Evolutionary conservation across 192 early-diverging fungal species (phyloP).

Genomic region (Haplosporangium gracile): DNA sequence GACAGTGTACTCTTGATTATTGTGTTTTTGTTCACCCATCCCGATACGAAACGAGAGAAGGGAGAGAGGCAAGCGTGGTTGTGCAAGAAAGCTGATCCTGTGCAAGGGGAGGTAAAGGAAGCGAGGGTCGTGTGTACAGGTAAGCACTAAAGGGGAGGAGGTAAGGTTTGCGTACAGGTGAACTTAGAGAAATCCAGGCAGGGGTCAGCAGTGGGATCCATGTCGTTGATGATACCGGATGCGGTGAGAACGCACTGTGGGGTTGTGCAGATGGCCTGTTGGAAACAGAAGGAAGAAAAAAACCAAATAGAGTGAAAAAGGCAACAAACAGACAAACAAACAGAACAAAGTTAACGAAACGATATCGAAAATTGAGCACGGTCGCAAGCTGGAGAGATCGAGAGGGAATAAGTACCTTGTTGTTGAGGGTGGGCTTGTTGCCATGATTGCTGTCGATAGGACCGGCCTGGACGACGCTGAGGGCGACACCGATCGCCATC

Average conservation of each 20-base stretch:
- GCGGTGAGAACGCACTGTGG: slow-evolving; percentile 63
- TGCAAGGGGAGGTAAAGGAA: too few relatives aligned
- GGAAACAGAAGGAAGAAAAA: background rate
- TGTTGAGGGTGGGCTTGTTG: background rate
- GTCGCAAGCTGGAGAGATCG: background rate
- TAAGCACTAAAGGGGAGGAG: background rate
- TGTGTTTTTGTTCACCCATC: slow-evolving; percentile 8
- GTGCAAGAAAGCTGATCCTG: too few relatives aligned
- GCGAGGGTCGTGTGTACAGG: too few relatives aligned
- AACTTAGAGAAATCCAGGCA: slow-evolving; percentile 77
- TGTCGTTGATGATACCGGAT: slow-evolving; percentile 58
- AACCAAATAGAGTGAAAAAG: background rate
- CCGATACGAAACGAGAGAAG: background rate
- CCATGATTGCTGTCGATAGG: background rate
- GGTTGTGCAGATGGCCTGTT: slow-evolving; percentile 56
- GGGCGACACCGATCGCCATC: background rate
- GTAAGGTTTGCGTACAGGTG: slow-evolving; percentile 57
- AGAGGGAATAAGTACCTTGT: background rate
- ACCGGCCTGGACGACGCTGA: background rate
- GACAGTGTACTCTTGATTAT: too few relatives aligned
- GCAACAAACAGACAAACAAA: too few relatives aligned
- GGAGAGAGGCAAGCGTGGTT: too few relatives aligned
- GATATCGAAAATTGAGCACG: background rate
- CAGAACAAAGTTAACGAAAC: background rate
- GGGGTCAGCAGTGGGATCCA: slow-evolving; percentile 67